Base-by-base conservation (phyloP, 176 grass and related monocot species). In the Chloris gayana region DNA sequence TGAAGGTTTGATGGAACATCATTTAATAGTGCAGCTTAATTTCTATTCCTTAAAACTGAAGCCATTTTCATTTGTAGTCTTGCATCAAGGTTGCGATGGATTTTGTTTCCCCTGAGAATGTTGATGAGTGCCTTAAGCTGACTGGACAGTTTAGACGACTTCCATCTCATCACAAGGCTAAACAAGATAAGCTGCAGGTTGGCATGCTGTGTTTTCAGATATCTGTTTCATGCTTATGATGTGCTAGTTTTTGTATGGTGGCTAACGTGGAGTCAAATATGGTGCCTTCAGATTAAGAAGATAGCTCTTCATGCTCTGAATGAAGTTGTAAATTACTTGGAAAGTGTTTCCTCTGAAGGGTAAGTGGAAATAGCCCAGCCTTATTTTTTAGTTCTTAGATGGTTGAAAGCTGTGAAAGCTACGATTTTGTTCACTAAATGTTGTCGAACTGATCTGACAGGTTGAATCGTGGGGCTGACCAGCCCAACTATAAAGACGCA, bases 21-120 rank as follows among this genome's bases (percentile, higher is more conserved):
- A 64, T 68, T 46, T 39, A 6, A 56, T 13, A 24, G 30, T 6
- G 22, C 50, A 51, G 34, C 21, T 77, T 27, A 49, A n/a, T 42
- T 66, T 64, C 73, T 62, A 22, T 53, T 19, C 34, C 7, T 32
- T n/a, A 86, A 42, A 67, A 69, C 42, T 61, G 4, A 51, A 60
- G 25, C 70, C 3, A 76, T 70, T 12, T 79, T 51, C 24, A 34
- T 35, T 81, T 64, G 49, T 79, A 97, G 94, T 97, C 94, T 45
- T 97, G 94, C 87, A 93, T 88, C 33, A 97, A 97, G 75, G 94
- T 97, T 58, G 94, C 94, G 0, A 75, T 97, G 32, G 94, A 97
- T 56, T 97, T 97, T 60, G 94, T 97, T 19, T 97, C 94, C 13
- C 94, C 91, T 24, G 94, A 97, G 70, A 94, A 88, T 63, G 72